Evolutionary conservation across 805 yeast genomes (phyloP).

Genomic region (Millerago galiae): DNA sequence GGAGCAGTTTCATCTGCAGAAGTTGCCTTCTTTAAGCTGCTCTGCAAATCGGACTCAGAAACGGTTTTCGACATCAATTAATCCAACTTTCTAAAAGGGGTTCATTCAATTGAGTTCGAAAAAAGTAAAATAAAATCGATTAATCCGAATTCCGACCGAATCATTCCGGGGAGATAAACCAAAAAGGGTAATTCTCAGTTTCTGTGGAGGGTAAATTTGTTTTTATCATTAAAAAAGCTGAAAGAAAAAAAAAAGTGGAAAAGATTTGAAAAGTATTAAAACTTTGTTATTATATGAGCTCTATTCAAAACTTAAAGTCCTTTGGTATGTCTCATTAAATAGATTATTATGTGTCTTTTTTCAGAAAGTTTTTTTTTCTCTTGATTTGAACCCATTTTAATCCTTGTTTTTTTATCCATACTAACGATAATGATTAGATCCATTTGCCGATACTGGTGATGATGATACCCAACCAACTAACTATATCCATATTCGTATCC

Average conservation of each 20-base stretch:
- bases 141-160: not conserved
- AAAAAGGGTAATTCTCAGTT: not conserved
- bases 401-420: not conserved
- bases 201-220: not conserved
- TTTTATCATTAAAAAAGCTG: not conserved
- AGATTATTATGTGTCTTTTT: not conserved
- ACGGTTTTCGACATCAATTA: constrained; percentile 19
- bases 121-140: not conserved
- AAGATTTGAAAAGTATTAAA: not conserved
- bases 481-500: constrained; percentile 97
- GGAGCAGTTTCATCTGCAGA: constrained; percentile 86
- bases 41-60: constrained; percentile 34
- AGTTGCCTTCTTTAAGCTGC: constrained; percentile 67
- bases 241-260: not conserved
- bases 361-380: too few species aligned
- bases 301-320: constrained; percentile 85
- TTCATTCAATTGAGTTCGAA: not conserved
- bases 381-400: too few species aligned
- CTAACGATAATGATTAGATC: constrained; percentile 43
- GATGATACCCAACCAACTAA: constrained; percentile 94
- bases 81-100: not conserved
- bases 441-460: constrained; percentile 99
- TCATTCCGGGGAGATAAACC: too few species aligned
- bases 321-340: constrained; percentile 43
- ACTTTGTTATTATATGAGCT: constrained; percentile 47